phyloP scores from a whole-genome alignment of 192 early-diverging fungal genomes.

The Backusella morwellensis region DNA sequence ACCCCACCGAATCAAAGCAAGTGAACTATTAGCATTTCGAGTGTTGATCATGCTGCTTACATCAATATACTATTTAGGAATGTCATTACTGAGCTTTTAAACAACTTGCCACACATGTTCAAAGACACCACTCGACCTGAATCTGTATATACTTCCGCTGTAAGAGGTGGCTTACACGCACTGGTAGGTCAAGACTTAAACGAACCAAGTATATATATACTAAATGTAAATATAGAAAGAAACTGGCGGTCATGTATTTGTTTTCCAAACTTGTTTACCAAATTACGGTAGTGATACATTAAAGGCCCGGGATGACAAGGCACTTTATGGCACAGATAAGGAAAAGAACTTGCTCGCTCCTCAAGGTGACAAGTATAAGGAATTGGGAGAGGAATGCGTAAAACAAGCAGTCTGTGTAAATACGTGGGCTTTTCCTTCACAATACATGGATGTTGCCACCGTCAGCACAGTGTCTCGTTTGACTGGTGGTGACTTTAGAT shows the following conservation, averaged over 20 bases:
- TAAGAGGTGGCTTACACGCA: constrained; percentile 74
- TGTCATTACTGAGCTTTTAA: constrained; percentile 82
- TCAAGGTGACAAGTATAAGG: constrained; percentile 84
- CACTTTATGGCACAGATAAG: constrained; percentile 91
- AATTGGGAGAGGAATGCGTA: constrained; percentile 83
- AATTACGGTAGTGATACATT: constrained; percentile 85
- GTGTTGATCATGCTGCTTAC: not conserved
- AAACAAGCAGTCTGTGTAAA: constrained; percentile 82
- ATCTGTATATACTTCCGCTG: constrained; percentile 79
- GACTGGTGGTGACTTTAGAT: constrained; percentile 85
- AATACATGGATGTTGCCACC: constrained; percentile 90
- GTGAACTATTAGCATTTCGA: too few relatives aligned
- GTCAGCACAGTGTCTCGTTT: constrained; percentile 71
- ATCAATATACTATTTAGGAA: constrained; percentile 36
- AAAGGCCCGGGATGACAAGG: constrained; percentile 85
- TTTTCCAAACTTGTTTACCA: constrained; percentile 90
- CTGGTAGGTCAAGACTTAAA: constrained; percentile 48
- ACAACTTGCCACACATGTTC: constrained; percentile 84
- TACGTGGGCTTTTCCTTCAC: constrained; percentile 85
- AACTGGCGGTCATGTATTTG: constrained; percentile 81
- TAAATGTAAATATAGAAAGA: constrained; percentile 44
- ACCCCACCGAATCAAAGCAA: constrained; percentile 80
- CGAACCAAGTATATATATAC: not conserved
- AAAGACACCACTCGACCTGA: constrained; percentile 75
- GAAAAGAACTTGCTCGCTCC: constrained; percentile 84